These are phyloP conservation scores for Podosphaera fusca DNA, from an alignment of 2,329 filamentous ascomycete genomes.

Conservation along the genomic window DNA sequence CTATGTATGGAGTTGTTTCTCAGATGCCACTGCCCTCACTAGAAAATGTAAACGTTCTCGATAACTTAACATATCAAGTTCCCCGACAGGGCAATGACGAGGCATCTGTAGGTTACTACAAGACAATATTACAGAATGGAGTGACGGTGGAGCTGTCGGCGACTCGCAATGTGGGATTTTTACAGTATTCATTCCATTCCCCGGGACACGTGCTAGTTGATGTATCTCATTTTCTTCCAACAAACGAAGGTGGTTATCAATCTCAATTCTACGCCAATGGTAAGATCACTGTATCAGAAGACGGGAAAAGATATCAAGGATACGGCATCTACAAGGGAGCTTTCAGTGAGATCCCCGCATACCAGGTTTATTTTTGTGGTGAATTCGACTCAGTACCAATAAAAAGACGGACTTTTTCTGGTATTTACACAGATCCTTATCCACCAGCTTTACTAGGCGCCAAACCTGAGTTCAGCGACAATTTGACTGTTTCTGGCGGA, in stretches of 20 bases:
- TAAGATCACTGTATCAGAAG: slow-evolving; percentile 2
- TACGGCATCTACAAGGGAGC: slow-evolving; percentile 3
- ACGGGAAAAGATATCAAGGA: slow-evolving; percentile 2
- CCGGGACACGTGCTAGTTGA: slow-evolving; percentile 27
- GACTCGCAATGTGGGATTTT: slow-evolving; percentile 30
- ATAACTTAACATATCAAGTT: slow-evolving; percentile 24
- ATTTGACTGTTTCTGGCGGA: neutral
- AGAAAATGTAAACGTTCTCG: slow-evolving; percentile 1
- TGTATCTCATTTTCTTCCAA: slow-evolving; percentile 39
- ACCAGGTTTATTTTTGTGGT: slow-evolving; percentile 36
- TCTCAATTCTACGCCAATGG: slow-evolving; percentile 3
- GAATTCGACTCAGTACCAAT: slow-evolving; percentile 26
- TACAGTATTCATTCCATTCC: slow-evolving; percentile 33
- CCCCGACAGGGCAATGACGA: slow-evolving; percentile 25
- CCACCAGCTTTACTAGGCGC: neutral
- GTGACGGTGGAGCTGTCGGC: slow-evolving; percentile 34
- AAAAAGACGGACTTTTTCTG: slow-evolving; percentile 10
- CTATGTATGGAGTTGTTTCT: slow-evolving; percentile 3
- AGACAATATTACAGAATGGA: slow-evolving; percentile 28
- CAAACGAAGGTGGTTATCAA: slow-evolving; percentile 11
- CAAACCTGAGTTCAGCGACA: slow-evolving; percentile 1
- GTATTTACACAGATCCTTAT: slow-evolving; percentile 3
- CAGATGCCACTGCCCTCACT: slow-evolving; percentile 15
- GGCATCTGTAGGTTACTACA: slow-evolving; percentile 37
- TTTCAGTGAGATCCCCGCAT: slow-evolving; percentile 1